These are phyloP conservation scores for Metschnikowia sp. DNA, from an alignment of 805 yeast species.

Conservation along the genomic window DNA sequence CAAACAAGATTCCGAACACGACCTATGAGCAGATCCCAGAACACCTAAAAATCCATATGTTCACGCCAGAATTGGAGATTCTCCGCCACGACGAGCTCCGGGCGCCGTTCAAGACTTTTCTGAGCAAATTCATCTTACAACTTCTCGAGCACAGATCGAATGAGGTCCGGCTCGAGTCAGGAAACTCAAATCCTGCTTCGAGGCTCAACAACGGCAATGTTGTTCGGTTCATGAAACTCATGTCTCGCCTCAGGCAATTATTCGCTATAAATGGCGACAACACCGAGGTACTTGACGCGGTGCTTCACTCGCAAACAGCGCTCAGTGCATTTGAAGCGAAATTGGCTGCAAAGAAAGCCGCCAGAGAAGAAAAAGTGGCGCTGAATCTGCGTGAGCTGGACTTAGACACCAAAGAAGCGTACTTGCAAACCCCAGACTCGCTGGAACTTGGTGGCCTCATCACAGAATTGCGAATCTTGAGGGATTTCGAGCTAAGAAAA, in stretches of 20 bases:
- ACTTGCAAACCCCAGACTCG: conserved; percentile 16
- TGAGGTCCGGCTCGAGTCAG: conserved; percentile 10
- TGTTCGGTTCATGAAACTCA: conserved; percentile 13
- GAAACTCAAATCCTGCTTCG: conserved; percentile 5
- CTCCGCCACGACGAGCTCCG: conserved; percentile 15
- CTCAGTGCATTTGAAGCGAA: conserved; percentile 13
- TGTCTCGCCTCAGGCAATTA: conserved; percentile 9
- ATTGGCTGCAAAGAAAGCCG: conserved; percentile 9
- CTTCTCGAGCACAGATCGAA: conserved; percentile 11
- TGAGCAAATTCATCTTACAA: conserved; percentile 5
- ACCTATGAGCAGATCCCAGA: conserved; percentile 21
- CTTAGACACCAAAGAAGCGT: conserved; percentile 4
- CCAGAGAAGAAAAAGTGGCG: not conserved
- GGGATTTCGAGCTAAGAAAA: conserved; percentile 3
- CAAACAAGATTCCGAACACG: not conserved
- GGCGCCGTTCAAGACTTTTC: conserved; percentile 8
- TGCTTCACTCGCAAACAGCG: conserved; percentile 13
- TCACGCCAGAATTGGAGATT: conserved; percentile 13
- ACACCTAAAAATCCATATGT: conserved; percentile 19
- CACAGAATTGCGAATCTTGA: conserved; percentile 8
- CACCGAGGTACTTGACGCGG: conserved; percentile 17
- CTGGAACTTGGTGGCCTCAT: too few relatives aligned
- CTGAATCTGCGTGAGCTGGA: not conserved
- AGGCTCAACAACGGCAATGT: conserved; percentile 10
- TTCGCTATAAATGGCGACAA: conserved; percentile 16